phyloP scores from a whole-genome alignment of 202 grass and related monocot species.

The Brachypodium distachyon region DNA sequence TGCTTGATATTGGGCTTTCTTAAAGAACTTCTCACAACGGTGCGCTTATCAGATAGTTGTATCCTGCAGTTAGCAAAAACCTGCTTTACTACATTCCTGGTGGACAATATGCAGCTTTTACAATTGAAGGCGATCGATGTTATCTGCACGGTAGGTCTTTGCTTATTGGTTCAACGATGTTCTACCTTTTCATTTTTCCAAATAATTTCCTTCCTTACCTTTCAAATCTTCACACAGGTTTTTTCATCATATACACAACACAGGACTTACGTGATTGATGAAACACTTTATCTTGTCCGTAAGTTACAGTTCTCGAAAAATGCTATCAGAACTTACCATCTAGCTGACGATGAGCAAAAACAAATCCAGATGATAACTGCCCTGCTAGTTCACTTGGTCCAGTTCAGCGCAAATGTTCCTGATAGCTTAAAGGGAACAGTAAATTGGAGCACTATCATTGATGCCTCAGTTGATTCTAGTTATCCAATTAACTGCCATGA shows the following conservation, averaged over 20 bases:
- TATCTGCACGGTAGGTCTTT: conserved; percentile 66
- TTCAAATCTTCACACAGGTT: conserved; percentile 47
- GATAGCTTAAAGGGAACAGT: conserved; percentile 62
- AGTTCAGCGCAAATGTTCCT: conserved; percentile 89
- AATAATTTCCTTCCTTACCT: conserved; percentile 29
- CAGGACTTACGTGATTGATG: conserved; percentile 86
- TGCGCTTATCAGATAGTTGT: conserved; percentile 89
- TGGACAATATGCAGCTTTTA: conserved; percentile 92
- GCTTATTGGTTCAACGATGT: conserved; percentile 7
- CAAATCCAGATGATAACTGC: conserved; percentile 99
- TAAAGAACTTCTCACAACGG: conserved; percentile 71
- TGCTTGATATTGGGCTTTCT: conserved; percentile 93
- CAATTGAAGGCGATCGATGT: conserved; percentile 89
- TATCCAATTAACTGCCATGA: conserved; percentile 75
- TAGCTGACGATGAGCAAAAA: conserved; percentile 91
- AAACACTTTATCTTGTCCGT: conserved; percentile 86
- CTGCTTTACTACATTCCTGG: conserved; percentile 97
- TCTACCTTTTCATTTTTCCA: conserved; percentile 7
- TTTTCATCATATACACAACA: conserved; percentile 88
- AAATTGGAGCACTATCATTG: conserved; percentile 75
- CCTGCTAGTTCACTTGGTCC: conserved; percentile 85
- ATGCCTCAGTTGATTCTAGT: conserved; percentile 64
- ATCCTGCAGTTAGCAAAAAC: conserved; percentile 94
- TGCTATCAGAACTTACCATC: conserved; percentile 81
- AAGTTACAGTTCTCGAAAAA: conserved; percentile 92